Evolutionary conservation across 345 rosid genomes (phyloP).

Genomic region (Mangifera indica): DNA sequence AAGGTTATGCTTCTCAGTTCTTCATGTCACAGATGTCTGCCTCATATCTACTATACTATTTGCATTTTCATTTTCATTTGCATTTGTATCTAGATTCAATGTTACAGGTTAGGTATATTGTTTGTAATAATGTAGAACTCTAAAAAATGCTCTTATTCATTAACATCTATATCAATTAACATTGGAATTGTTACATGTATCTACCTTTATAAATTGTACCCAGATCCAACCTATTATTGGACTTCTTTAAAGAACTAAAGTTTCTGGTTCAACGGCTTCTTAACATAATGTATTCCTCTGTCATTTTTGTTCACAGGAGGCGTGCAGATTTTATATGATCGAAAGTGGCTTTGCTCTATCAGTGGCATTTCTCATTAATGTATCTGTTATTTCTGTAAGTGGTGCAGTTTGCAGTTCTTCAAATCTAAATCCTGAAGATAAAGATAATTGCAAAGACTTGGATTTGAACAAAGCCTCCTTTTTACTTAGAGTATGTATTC

Average conservation of each 20-base stretch:
- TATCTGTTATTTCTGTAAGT: constrained; percentile 84
- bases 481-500: constrained; percentile 62
- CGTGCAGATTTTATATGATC: constrained; percentile 80
- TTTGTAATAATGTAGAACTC: too few relatives aligned
- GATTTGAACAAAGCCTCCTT: constrained; percentile 91
- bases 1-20: too few relatives aligned
- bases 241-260: constrained; percentile 3
- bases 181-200: too few relatives aligned
- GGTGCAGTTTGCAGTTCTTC: constrained; percentile 82
- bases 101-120: too few relatives aligned
- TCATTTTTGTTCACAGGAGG: constrained; percentile 56
- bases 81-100: too few relatives aligned
- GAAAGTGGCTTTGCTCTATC: constrained; percentile 84
- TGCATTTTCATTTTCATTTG: too few relatives aligned
- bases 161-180: too few relatives aligned
- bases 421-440: constrained; percentile 55
- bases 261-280: background rate
- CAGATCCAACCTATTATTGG: too few relatives aligned
- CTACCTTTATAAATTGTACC: too few relatives aligned
- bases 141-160: too few relatives aligned
- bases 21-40: too few relatives aligned
- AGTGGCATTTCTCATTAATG: constrained; percentile 85
- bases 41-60: too few relatives aligned
- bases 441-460: constrained; percentile 65
- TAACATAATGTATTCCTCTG: background rate